Evolutionary conservation across 371 early-diverging fungal species (phyloP).

Genomic region (Apophysomyces ossiformis): DNA sequence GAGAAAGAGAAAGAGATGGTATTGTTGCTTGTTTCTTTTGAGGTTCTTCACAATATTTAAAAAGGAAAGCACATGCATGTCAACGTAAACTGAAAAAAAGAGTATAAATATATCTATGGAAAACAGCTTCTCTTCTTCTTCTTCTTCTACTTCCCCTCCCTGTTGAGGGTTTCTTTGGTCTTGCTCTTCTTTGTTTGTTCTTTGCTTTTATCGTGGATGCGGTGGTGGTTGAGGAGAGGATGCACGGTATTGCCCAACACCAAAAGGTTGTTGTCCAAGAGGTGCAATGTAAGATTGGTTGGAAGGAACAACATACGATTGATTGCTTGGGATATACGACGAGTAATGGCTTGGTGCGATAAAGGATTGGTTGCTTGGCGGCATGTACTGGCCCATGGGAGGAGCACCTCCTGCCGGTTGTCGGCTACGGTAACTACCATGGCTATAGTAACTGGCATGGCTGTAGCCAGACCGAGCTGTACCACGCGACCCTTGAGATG

Average conservation of each 20-base stretch:
- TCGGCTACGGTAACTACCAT: conserved; percentile 24
- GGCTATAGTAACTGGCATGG: conserved; percentile 43
- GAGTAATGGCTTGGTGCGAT: conserved; percentile 11
- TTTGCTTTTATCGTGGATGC: conserved; percentile 4
- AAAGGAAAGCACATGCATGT: background rate
- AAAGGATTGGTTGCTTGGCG: conserved; percentile 17
- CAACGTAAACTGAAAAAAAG: background rate
- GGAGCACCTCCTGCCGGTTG: background rate
- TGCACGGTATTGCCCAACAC: conserved; percentile 6
- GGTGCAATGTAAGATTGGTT: conserved; percentile 9
- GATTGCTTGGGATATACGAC: conserved; percentile 11
- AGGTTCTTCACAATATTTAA: background rate
- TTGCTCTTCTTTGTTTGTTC: too few species aligned
- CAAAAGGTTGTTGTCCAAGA: conserved; percentile 14
- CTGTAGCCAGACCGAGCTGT: conserved; percentile 38
- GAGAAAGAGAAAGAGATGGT: conserved; percentile 8
- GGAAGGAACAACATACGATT: conserved; percentile 9
- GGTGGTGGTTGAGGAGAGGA: conserved; percentile 9
- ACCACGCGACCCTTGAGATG: conserved; percentile 28
- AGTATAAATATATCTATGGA: background rate
- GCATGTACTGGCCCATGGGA: conserved; percentile 18
- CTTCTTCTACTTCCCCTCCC: too few species aligned
- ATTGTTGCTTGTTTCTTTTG: background rate
- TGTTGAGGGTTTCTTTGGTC: too few species aligned
- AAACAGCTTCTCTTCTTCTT: background rate